Conservation (phyloP, 202 grass and related monocot species). For the Schoenoplectus triqueter region DNA sequence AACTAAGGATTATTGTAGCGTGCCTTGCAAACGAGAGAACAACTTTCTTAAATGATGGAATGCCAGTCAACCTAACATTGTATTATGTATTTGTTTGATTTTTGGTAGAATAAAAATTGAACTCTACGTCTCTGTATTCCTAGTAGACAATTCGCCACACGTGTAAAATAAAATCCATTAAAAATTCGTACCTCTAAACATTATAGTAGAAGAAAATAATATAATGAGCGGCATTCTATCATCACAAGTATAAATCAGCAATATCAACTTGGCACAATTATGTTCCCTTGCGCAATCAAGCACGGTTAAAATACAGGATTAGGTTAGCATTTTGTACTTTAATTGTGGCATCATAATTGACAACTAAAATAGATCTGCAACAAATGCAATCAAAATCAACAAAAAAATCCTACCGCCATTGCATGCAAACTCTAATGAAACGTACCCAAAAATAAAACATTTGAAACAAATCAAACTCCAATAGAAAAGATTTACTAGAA, state of each 20-base stretch:
- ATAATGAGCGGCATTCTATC: neutral
- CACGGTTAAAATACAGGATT: neutral
- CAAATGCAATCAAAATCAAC: neutral
- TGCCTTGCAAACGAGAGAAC: constrained; percentile 63
- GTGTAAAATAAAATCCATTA: neutral
- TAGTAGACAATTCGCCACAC: neutral
- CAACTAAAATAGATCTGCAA: neutral
- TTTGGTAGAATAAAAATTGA: constrained; percentile 23
- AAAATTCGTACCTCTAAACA: neutral
- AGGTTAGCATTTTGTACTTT: neutral
- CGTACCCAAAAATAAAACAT: neutral
- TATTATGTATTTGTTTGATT: neutral
- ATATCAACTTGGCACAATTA: neutral
- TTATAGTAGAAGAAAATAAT: neutral
- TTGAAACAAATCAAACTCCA: too few species aligned
- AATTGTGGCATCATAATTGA: neutral
- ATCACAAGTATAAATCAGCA: neutral
- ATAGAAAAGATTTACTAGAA: neutral
- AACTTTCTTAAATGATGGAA: constrained; percentile 67
- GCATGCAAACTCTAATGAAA: neutral
- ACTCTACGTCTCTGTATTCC: constrained; percentile 22
- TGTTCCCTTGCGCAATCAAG: neutral
- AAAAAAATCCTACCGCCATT: too few species aligned
- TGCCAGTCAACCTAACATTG: constrained; percentile 40
- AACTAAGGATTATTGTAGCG: constrained; percentile 48